Base-by-base conservation (phyloP, 2,329 filamentous ascomycete species). In the Trichophyton rubrum region DNA sequence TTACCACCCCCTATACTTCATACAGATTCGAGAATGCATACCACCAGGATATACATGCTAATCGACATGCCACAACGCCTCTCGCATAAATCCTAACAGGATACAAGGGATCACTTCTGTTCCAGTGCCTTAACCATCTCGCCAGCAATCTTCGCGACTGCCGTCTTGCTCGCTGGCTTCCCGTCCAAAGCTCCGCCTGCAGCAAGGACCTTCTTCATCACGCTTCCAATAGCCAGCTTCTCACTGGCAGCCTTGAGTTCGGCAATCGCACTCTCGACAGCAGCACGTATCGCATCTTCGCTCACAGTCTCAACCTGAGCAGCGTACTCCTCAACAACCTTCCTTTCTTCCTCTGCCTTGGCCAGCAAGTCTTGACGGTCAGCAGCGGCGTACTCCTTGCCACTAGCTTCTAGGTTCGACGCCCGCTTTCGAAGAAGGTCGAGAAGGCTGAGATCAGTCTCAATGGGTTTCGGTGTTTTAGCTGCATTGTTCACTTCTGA, bases 401-500 rank as follows among this genome's bases (percentile, higher is more conserved):
- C 70, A 3, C 77, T 75, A 13, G 72, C 70, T 59, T 73, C 72
- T 6, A 70, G 67, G 7, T 69, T 71, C 9, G 70, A 64, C 1
- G 70, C 66, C 40, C 74, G 75, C 66, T 78, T 79, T n/a, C 71
- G 72, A 38, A 80, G 74, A 38, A 79, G 65, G 1, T 73, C 69
- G 6, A 80, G 67, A 33, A 80, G 69, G 59, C 78, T 75, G 15
- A 77, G 67, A 61, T 80, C 77, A 27, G 76, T 78, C 60, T 72
- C 70, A 22, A 79, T 74, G 9, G 77, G 77, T 15, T 70, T 71
- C 2, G 75, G 64, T 20, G 75, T 74, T 69, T 78, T 79, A 59
- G 73, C 70, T n/a, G 75, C 72, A 64, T 79, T 78, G 67, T 77
- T 79, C 64, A 74, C 74, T 64, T 80, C 78, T 56, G 78, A 74